phyloP scores from a whole-genome alignment of 331 rosid species.

The Arachis monticola region DNA sequence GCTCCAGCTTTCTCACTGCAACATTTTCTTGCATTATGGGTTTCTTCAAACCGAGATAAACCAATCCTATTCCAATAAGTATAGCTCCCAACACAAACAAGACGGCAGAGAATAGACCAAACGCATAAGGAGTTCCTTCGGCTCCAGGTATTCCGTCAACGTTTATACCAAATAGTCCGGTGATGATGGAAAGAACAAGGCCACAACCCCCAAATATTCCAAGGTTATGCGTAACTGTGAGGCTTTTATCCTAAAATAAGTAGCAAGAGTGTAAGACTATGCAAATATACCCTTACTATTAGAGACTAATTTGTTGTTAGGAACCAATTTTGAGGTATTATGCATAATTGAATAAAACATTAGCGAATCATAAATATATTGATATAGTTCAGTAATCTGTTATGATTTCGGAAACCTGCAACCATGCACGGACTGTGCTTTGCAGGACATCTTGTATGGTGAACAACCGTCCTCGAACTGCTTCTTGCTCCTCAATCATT shows the following conservation, averaged over 20 bases:
- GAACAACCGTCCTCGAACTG: constrained; percentile 89
- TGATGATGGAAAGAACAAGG: constrained; percentile 77
- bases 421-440: constrained; percentile 94
- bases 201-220: constrained; percentile 93
- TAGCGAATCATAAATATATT: not conserved
- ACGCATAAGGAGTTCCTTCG: constrained; percentile 66
- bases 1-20: constrained; percentile 69
- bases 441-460: constrained; percentile 97
- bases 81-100: constrained; percentile 54
- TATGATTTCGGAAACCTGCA: constrained; percentile 66
- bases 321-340: not conserved
- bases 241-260: constrained; percentile 80
- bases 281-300: not conserved
- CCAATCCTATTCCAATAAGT: constrained; percentile 67
- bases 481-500: constrained; percentile 98
- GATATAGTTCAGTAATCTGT: constrained; percentile 12
- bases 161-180: constrained; percentile 92
- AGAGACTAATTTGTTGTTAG: too few relatives aligned
- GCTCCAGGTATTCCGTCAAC: constrained; percentile 94
- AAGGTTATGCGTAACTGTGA: constrained; percentile 78
- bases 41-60: constrained; percentile 74
- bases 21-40: constrained; percentile 67
- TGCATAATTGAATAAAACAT: not conserved
- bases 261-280: constrained; percentile 35
- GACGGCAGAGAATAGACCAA: constrained; percentile 62